Evolutionary conservation across 2,329 filamentous ascomycete genomes (phyloP).

Genomic region (Apiospora hydei): DNA sequence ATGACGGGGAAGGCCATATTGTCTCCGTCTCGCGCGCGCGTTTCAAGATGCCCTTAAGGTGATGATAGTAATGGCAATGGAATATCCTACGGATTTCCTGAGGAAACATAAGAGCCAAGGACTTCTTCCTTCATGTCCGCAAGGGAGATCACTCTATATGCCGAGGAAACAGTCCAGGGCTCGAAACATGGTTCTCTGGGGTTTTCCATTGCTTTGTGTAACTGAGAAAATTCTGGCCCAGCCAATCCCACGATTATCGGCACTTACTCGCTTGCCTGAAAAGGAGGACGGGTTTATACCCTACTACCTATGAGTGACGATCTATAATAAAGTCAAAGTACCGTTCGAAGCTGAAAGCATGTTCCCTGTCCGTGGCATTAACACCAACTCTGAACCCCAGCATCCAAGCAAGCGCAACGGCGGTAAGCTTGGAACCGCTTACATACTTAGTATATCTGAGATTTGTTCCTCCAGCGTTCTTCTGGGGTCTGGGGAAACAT

Average conservation of each 20-base stretch:
- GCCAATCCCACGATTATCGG: background rate
- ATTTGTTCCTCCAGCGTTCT: background rate
- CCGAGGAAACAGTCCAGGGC: too few species aligned
- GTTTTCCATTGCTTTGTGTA: background rate
- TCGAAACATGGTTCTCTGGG: background rate
- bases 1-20: slow-evolving; percentile 26
- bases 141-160: background rate
- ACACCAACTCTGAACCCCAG: background rate
- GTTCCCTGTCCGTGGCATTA: background rate
- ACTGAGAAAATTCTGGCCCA: background rate
- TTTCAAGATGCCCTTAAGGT: background rate
- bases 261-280: background rate
- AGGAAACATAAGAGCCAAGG: background rate
- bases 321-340: background rate
- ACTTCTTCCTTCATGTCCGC: background rate
- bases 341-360: background rate
- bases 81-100: background rate
- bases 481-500: background rate
- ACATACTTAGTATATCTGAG: background rate
- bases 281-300: background rate
- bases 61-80: background rate
- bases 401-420: background rate
- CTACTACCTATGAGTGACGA: background rate
- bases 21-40: background rate
- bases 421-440: background rate